Conservation (phyloP, 345 rosid genomes). For the Eucalyptus rudis region DNA sequence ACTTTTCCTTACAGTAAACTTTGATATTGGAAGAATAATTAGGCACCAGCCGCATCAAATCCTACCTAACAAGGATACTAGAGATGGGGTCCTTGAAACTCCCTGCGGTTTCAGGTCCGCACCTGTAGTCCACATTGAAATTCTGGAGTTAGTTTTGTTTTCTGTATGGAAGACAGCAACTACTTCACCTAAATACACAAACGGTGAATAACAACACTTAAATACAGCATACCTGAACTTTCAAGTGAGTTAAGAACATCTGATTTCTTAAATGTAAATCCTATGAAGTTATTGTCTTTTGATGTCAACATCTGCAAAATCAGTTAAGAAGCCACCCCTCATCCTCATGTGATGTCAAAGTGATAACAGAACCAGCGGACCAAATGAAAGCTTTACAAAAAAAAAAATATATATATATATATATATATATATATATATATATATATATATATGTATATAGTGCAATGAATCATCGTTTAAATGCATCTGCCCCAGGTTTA, state of each 20-base stretch:
- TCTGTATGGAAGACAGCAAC: background rate
- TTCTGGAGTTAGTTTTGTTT: background rate
- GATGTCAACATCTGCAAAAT: conserved; percentile 87
- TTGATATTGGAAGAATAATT: background rate
- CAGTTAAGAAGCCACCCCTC: background rate
- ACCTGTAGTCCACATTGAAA: conserved; percentile 26
- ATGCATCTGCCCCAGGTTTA: background rate
- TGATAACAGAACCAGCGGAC: background rate
- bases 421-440: too few relatives aligned
- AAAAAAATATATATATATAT: too few relatives aligned
- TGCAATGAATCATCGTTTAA: background rate
- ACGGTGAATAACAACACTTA: background rate
- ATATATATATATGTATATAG: background rate
- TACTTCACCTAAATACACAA: background rate
- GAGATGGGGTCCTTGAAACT: conserved; percentile 61
- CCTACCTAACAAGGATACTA: conserved; percentile 81
- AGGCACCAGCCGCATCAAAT: background rate
- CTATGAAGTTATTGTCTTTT: conserved; percentile 85
- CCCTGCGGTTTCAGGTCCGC: conserved; percentile 42
- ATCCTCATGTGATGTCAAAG: background rate
- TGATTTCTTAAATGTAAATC: conserved; percentile 87
- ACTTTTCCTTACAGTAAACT: background rate
- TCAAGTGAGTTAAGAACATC: conserved; percentile 66
- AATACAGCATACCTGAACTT: conserved; percentile 48
- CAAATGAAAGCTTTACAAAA: background rate